Base-by-base conservation (phyloP, 2,329 filamentous ascomycete genomes). In the Aplosporella prunicola region DNA sequence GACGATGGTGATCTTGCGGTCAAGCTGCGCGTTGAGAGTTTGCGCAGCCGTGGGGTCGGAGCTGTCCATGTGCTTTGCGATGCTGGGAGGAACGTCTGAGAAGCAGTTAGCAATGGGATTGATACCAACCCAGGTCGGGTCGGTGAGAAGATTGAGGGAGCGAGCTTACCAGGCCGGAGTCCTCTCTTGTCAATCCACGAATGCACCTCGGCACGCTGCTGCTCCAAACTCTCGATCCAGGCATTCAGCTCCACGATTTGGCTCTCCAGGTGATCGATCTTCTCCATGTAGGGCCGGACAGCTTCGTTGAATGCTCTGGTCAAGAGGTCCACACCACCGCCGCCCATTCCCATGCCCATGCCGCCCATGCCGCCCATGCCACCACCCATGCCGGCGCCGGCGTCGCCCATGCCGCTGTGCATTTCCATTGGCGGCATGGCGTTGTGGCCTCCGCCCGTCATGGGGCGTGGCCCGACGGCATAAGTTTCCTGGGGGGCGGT, bases 1-100 rank as follows among this genome's bases (percentile, higher is more conserved):
- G 39, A 72, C 67, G 39, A 72, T 71, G 24, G 68, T 72, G 56
- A 72, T 72, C 48, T 72, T 72, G 61, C 68, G 68, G 53, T 72
- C 68, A 43, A 72, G 66, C 50, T 72, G 68, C n/a, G 67, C 67
- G 50, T 71, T 71, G 43, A 72, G 63, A 2, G 67, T 69, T 22
- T 61, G 54, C 22, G 68, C 68, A 15, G 66, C 65, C 43, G 68
- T 63, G 14, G 67, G 62, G 5, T 62, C 63, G 30, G 65, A 60
- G 17, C 57, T 57, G 51, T 72, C 68, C 68, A 72, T 72, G 43
- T 66, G 64, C 45, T 66, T 63, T 28, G 68, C 68, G 43, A 72
- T 71, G 42, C 58, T 60, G 20, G 66, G 61, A 20, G 68, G 68
- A 7, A 72, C 68, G 42, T 72, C 68, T 71, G 43, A 11, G 28